Conservation (phyloP, 176 grass and related monocot genomes). For the Elymus sibiricus region DNA sequence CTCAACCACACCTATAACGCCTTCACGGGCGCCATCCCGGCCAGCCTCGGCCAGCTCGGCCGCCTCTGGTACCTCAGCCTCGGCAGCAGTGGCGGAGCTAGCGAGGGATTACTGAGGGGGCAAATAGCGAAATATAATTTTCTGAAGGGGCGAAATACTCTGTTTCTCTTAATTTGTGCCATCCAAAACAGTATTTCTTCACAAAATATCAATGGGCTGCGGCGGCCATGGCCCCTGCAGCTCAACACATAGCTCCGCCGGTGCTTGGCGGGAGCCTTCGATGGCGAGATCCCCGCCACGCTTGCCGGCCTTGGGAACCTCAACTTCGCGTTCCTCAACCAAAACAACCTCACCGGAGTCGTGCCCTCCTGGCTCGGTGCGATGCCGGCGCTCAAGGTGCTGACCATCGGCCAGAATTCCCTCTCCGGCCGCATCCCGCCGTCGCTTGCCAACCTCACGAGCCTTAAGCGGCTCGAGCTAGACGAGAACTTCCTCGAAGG, state of each 20-base stretch:
- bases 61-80: neutral
- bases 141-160: too few species aligned
- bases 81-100: too few species aligned
- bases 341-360: neutral
- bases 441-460: neutral
- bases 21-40: neutral
- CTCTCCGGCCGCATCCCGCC: slow-evolving; percentile 9
- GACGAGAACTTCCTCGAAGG: slow-evolving; percentile 5
- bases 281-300: neutral
- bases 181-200: too few species aligned
- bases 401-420: too few species aligned
- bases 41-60: neutral
- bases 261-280: neutral
- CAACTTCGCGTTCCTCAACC: neutral
- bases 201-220: too few species aligned
- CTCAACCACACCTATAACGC: neutral
- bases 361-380: neutral
- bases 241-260: too few species aligned
- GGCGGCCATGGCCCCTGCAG: too few species aligned
- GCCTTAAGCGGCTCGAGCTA: neutral
- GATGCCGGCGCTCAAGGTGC: neutral
- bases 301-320: neutral
- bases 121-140: too few species aligned
- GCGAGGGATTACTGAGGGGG: too few species aligned
- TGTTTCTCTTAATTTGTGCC: too few species aligned